phyloP scores from a whole-genome alignment of 768 basidiomycete genomes.

The Mycena indigotica region DNA sequence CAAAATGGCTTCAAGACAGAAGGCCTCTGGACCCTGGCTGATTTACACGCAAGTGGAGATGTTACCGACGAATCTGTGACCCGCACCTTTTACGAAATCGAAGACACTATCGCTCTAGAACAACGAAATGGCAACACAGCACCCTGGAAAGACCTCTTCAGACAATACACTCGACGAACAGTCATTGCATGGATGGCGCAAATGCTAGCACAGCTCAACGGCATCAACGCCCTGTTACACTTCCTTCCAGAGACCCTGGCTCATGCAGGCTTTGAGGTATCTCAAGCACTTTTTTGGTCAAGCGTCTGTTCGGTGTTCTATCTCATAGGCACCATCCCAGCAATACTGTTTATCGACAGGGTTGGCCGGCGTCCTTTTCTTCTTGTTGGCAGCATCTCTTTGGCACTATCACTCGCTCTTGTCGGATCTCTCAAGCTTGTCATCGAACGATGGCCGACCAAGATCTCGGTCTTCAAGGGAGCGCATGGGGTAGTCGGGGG shows the following conservation, averaged over 20 bases:
- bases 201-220: conserved; percentile 57
- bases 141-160: conserved; percentile 53
- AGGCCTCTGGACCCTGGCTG: conserved; percentile 55
- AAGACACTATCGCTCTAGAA: conserved; percentile 39
- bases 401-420: conserved; percentile 48
- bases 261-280: conserved; percentile 49
- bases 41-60: conserved; percentile 57
- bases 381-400: conserved; percentile 44
- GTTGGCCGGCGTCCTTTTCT: conserved; percentile 56
- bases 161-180: conserved; percentile 50
- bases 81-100: conserved; percentile 49
- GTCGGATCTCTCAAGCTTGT: conserved; percentile 55
- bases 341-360: conserved; percentile 55
- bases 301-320: conserved; percentile 51
- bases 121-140: conserved; percentile 29
- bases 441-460: conserved; percentile 41
- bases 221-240: conserved; percentile 60
- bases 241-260: conserved; percentile 57
- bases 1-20: conserved; percentile 54
- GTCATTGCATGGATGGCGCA: conserved; percentile 57
- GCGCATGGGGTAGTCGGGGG: conserved; percentile 38
- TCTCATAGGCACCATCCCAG: conserved; percentile 52
- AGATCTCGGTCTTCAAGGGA: conserved; percentile 27
- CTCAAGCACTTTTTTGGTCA: conserved; percentile 47
- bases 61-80: conserved; percentile 42